Percentiles rank a stretch among this genome's conserved stretches.
These are phyloP conservation scores for Aureobasidium sp. DNA, from an alignment of 2,329 filamentous ascomycete genomes.

Conservation along the genomic window DNA sequence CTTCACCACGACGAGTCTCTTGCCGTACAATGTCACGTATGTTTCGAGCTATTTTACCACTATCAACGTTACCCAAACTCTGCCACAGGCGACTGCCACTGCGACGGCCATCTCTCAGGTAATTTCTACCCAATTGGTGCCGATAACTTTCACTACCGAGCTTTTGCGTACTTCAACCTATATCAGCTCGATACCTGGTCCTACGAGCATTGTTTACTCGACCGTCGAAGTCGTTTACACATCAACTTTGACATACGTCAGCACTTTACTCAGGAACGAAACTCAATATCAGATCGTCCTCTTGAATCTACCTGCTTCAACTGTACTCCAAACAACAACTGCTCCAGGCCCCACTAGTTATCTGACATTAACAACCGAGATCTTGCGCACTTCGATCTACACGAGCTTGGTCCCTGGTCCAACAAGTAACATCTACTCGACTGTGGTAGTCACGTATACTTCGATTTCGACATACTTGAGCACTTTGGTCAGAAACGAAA, in stretches of 20 bases:
- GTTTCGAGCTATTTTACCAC: background rate
- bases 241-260: background rate
- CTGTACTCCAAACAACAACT: background rate
- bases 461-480: background rate
- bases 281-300: background rate
- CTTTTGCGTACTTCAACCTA: background rate
- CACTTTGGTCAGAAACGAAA: background rate
- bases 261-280: background rate
- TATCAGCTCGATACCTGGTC: background rate
- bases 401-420: background rate
- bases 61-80: background rate
- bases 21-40: background rate
- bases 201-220: background rate
- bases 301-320: background rate
- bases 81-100: background rate
- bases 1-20: background rate
- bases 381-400: background rate
- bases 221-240: background rate
- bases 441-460: background rate
- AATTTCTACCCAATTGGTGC: background rate
- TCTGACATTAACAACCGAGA: background rate
- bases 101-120: background rate
- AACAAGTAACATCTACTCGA: background rate
- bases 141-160: background rate
- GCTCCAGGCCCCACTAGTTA: background rate